Conservation (phyloP, 305 asterid genomes). For the Ilex paraguariensis region DNA sequence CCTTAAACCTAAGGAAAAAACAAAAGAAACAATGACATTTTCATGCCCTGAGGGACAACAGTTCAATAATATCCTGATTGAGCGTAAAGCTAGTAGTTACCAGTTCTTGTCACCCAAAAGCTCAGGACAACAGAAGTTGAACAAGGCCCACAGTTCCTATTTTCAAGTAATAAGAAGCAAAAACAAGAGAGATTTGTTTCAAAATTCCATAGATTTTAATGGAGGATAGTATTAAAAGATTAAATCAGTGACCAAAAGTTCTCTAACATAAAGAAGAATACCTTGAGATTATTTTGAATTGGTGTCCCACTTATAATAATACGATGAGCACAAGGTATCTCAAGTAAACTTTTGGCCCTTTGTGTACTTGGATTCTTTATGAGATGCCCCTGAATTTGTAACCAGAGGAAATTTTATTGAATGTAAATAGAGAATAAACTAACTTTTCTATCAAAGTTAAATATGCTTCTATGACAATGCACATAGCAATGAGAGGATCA, state of each 20-base stretch:
- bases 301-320: constrained; percentile 97
- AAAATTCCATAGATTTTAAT: constrained; percentile 9
- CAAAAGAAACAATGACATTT: background rate
- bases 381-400: constrained; percentile 76
- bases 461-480: too few relatives aligned
- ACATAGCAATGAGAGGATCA: too few relatives aligned
- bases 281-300: constrained; percentile 95
- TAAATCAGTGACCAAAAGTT: constrained; percentile 6
- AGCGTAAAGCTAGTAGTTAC: constrained; percentile 37
- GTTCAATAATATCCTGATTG: constrained; percentile 8
- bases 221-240: background rate
- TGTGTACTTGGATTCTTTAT: constrained; percentile 96
- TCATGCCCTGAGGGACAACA: background rate
- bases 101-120: constrained; percentile 85
- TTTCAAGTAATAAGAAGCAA: constrained; percentile 5
- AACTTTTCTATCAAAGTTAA: too few relatives aligned
- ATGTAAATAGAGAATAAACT: too few relatives aligned
- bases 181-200: constrained; percentile 7
- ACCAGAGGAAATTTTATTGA: too few relatives aligned
- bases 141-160: constrained; percentile 95
- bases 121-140: constrained; percentile 84
- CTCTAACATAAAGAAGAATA: constrained; percentile 17
- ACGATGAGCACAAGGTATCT: constrained; percentile 81
- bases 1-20: constrained; percentile 60
- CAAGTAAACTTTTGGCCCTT: constrained; percentile 94